Evolutionary conservation across 2,329 filamentous ascomycete species (phyloP).

Genomic region (Clonostachys sp.): DNA sequence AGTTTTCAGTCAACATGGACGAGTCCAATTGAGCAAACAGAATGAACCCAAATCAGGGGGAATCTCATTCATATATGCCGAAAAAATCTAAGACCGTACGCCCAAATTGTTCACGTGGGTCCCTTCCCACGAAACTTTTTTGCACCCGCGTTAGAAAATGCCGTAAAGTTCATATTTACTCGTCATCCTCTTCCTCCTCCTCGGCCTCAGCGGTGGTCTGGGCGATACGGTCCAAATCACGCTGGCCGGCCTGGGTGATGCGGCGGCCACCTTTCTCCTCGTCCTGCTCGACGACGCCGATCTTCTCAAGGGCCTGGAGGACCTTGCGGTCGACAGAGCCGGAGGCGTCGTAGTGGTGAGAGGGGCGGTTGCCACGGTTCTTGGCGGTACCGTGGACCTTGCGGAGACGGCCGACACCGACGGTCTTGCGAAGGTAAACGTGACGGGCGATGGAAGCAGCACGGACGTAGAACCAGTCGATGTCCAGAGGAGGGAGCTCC

Average conservation of each 20-base stretch:
- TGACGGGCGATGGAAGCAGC: conserved; percentile 94
- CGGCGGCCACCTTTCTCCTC: conserved; percentile 98
- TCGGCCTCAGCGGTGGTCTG: conserved; percentile 74
- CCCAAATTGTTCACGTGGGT: conserved; percentile 20
- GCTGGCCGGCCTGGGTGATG: conserved; percentile 97
- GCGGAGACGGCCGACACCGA: conserved; percentile 95
- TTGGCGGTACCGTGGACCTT: conserved; percentile 95
- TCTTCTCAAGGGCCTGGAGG: conserved; percentile 97
- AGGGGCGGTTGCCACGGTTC: conserved; percentile 91
- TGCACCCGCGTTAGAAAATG: not conserved
- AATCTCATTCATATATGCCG: conserved; percentile 34
- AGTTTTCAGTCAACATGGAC: not conserved
- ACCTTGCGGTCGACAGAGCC: conserved; percentile 97
- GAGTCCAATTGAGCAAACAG: conserved; percentile 11
- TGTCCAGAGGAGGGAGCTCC: conserved; percentile 96
- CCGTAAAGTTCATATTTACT: conserved; percentile 39
- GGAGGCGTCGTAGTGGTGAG: conserved; percentile 91
- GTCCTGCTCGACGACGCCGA: conserved; percentile 94
- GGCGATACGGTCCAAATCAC: conserved; percentile 96
- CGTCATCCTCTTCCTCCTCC: conserved; percentile 61
- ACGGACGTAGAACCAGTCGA: conserved; percentile 93
- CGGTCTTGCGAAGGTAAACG: conserved; percentile 99
- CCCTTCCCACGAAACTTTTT: conserved; percentile 8
- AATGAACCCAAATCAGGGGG: conserved; percentile 27
- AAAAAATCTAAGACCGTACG: conserved; percentile 32